Evolutionary conservation across 345 rosid species (phyloP).

Genomic region (Rhodomyrtus tomentosa): DNA sequence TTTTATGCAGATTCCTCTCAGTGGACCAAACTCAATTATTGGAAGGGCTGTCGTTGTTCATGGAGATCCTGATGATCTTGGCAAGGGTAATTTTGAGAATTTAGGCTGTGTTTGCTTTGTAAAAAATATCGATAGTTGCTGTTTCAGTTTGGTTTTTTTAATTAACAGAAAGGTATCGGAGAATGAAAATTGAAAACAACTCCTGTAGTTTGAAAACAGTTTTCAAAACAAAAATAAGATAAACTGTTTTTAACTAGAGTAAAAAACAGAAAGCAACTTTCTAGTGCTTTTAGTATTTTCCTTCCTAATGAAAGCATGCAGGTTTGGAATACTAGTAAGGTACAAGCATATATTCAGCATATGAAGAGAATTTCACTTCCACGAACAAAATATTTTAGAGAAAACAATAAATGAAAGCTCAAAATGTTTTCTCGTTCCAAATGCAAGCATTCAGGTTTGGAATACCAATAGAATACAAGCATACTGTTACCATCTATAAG

Average conservation of each 20-base stretch:
- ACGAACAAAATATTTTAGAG: neutral
- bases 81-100: slow-evolving; percentile 52
- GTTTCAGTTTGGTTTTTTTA: neutral
- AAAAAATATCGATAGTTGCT: neutral
- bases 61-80: slow-evolving; percentile 89
- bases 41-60: slow-evolving; percentile 97
- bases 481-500: neutral
- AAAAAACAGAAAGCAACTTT: neutral
- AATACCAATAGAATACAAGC: neutral
- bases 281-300: neutral
- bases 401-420: neutral
- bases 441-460: neutral
- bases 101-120: neutral
- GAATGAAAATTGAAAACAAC: neutral
- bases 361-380: neutral
- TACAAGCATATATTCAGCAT: neutral
- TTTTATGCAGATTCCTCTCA: slow-evolving; percentile 59
- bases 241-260: neutral
- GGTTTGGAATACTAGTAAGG: neutral
- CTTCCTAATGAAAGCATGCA: neutral
- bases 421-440: neutral
- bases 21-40: slow-evolving; percentile 59
- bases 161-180: neutral
- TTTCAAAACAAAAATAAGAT: neutral
- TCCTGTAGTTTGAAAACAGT: neutral